Conservation (phyloP, 164 flowering plant species). For the Piper betle region DNA sequence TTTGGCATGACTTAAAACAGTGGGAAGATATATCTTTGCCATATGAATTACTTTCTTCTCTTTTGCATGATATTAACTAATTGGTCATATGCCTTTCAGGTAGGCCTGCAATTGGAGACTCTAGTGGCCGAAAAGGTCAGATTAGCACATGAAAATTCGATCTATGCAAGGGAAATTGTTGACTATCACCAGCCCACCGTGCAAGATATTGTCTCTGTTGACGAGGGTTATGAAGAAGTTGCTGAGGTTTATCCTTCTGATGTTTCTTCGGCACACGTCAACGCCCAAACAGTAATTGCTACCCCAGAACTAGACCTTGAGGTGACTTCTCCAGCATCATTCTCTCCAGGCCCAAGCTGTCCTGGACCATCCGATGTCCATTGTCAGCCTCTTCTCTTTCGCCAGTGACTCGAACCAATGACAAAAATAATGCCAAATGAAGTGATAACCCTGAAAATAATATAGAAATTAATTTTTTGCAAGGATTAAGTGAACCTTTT, state of each 20-base stretch:
- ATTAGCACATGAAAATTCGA: slow-evolving; percentile 69
- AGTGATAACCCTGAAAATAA: too few relatives aligned
- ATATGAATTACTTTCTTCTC: too few relatives aligned
- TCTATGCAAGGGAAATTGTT: slow-evolving; percentile 84
- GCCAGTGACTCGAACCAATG: background rate
- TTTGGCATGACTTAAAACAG: too few relatives aligned
- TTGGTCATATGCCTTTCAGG: too few relatives aligned
- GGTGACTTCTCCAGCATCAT: background rate
- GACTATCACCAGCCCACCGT: slow-evolving; percentile 91
- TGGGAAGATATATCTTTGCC: too few relatives aligned
- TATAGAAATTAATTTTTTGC: too few relatives aligned
- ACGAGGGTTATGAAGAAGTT: slow-evolving; percentile 80
- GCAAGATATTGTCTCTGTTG: slow-evolving; percentile 86
- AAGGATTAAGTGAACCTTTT: too few relatives aligned
- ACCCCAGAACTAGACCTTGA: background rate
- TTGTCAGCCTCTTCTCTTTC: background rate
- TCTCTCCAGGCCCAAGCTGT: background rate
- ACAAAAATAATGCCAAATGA: too few relatives aligned
- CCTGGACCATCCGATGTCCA: too few relatives aligned
- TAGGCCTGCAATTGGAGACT: slow-evolving; percentile 27
- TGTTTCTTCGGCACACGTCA: slow-evolving; percentile 11
- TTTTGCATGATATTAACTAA: too few relatives aligned
- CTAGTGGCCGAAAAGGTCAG: slow-evolving; percentile 90
- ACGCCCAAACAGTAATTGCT: background rate
- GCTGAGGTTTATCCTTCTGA: slow-evolving; percentile 49